phyloP scores from a whole-genome alignment of 73 alveolate genomes.

The Paramecium bursaria region DNA sequence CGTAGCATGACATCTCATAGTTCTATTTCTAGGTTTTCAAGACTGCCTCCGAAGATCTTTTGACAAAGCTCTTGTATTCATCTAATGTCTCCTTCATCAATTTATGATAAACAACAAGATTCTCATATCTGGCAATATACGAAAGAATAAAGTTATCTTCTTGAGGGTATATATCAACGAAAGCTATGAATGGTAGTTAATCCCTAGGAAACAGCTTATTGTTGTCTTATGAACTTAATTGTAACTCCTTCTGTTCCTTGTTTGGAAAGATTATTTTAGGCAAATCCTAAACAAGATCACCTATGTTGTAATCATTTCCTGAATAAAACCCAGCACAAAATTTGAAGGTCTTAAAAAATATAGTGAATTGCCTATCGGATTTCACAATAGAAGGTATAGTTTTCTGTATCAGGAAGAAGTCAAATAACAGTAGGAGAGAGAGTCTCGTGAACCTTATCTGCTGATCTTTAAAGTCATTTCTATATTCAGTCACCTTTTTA shows the following conservation, averaged over 20 bases:
- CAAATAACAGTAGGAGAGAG: conserved; percentile 35
- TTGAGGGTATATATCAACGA: neutral
- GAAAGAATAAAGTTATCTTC: too few relatives aligned
- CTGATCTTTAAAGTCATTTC: neutral
- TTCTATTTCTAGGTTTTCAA: neutral
- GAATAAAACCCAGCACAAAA: too few relatives aligned
- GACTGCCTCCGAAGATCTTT: neutral
- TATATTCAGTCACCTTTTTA: neutral
- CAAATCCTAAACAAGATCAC: neutral
- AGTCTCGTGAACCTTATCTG: conserved; percentile 23
- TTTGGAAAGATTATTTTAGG: neutral
- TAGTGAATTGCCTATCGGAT: conserved; percentile 34
- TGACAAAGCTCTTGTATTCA: neutral
- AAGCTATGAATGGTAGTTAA: neutral
- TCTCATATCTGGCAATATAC: neutral
- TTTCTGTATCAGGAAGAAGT: neutral
- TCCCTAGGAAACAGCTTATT: neutral
- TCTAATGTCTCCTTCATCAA: neutral
- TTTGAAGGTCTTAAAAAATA: too few relatives aligned
- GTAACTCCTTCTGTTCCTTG: neutral
- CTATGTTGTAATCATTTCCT: too few relatives aligned
- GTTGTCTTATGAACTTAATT: conserved; percentile 5
- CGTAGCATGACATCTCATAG: neutral
- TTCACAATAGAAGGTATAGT: neutral
- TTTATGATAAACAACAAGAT: neutral